These are phyloP conservation scores for Arabis alpina DNA, from an alignment of 345 rosid species.

Conservation along the genomic window DNA sequence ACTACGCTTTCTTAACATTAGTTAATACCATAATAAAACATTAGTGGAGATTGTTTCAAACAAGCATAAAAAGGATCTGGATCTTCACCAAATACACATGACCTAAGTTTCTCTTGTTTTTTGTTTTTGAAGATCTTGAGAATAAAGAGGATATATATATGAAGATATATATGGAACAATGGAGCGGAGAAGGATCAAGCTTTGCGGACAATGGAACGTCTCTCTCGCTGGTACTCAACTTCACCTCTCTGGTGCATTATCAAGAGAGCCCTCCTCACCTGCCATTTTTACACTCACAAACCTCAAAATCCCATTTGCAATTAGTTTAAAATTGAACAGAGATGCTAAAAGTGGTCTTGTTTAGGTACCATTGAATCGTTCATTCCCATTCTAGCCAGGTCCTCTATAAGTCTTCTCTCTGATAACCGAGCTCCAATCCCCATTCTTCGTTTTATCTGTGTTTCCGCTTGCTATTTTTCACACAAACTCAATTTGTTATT, in stretches of 20 bases:
- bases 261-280: conserved; percentile 97
- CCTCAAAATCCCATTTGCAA: conserved; percentile 1
- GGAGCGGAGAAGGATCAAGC: conserved; percentile 37
- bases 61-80: not conserved
- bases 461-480: conserved; percentile 81
- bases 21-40: not conserved
- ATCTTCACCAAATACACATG: conserved; percentile 15
- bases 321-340: not conserved
- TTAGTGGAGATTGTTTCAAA: not conserved
- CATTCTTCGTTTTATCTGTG: conserved; percentile 85
- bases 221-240: conserved; percentile 88
- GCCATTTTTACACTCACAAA: conserved; percentile 33
- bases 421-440: conserved; percentile 89
- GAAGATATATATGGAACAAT: too few relatives aligned
- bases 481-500: conserved; percentile 2
- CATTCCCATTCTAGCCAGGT: conserved; percentile 86
- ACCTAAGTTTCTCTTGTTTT: not conserved
- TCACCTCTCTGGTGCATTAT: conserved; percentile 98
- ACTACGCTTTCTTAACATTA: not conserved
- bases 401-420: conserved; percentile 86
- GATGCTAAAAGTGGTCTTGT: not conserved
- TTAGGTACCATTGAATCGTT: conserved; percentile 77
- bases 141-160: not conserved
- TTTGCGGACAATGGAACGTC: conserved; percentile 83
- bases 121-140: not conserved